Evolutionary conservation across 164 flowering plant species (phyloP).

Genomic region (Tinospora cordifolia): DNA sequence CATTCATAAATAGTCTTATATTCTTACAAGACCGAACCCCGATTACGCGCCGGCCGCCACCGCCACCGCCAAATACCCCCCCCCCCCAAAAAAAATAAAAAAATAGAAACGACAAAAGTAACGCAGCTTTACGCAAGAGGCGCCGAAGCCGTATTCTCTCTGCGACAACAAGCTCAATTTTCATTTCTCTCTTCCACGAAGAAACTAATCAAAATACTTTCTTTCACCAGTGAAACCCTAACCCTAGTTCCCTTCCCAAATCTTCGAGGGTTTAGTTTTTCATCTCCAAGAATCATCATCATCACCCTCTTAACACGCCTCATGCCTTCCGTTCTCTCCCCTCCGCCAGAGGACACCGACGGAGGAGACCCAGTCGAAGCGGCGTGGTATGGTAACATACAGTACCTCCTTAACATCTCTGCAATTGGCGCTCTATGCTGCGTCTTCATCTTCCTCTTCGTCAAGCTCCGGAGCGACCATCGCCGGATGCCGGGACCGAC

Average conservation of each 20-base stretch:
- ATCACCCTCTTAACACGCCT: slow-evolving; percentile 4
- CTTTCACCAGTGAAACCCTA: slow-evolving; percentile 5
- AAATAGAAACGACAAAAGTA: too few species aligned
- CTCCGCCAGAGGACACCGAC: slow-evolving; percentile 17
- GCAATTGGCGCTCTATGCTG: slow-evolving; percentile 68
- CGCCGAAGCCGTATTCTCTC: background rate
- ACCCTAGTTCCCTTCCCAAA: slow-evolving; percentile 11
- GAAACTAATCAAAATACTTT: background rate
- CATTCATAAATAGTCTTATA: too few species aligned
- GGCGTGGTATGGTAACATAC: slow-evolving; percentile 91
- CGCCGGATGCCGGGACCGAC: slow-evolving; percentile 79
- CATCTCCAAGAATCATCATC: background rate
- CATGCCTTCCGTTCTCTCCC: slow-evolving; percentile 21
- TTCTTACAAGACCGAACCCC: too few species aligned
- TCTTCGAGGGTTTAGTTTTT: background rate
- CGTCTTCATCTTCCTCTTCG: slow-evolving; percentile 66
- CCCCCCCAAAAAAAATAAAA: too few species aligned
- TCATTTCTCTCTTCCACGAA: too few species aligned
- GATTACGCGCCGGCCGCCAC: too few species aligned
- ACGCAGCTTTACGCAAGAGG: too few species aligned
- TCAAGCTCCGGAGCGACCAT: slow-evolving; percentile 94
- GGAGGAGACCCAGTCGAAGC: slow-evolving; percentile 13
- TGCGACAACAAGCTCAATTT: too few species aligned
- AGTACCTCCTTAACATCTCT: slow-evolving; percentile 87
- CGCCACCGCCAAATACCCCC: too few species aligned